Evolutionary conservation across 2,329 filamentous ascomycete species (phyloP).

Genomic region (Trichoderma sp.): DNA sequence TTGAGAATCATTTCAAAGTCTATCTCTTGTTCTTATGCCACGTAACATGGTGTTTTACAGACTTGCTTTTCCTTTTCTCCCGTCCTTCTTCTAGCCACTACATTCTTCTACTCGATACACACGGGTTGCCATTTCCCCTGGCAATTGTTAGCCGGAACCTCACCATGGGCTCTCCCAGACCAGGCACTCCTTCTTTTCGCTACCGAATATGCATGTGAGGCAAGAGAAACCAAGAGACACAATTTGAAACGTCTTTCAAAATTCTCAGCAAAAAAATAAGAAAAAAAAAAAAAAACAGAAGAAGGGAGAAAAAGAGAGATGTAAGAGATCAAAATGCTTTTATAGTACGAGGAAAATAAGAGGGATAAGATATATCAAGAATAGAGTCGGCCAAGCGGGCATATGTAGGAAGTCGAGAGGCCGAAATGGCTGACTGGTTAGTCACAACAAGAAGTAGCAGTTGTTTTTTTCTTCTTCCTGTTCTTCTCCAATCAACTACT

Average conservation of each 20-base stretch:
- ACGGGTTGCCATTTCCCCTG: background rate
- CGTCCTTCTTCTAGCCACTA: background rate
- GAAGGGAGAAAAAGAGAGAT: background rate
- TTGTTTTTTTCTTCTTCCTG: background rate
- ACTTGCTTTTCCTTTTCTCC: background rate
- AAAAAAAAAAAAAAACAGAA: background rate
- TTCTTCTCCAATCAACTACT: constrained; percentile 27
- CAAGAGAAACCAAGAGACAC: background rate
- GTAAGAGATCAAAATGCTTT: background rate
- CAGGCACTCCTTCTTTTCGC: background rate
- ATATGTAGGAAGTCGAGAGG: background rate
- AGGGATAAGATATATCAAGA: background rate
- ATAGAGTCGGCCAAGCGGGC: background rate
- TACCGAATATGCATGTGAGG: background rate
- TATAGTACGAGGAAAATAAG: background rate
- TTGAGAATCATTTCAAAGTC: background rate
- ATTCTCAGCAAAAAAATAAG: background rate
- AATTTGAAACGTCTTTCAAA: background rate
- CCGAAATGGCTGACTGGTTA: background rate
- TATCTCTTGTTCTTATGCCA: background rate
- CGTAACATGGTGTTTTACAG: background rate
- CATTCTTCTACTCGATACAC: constrained; percentile 11
- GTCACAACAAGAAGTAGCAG: background rate
- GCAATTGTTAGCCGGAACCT: constrained; percentile 2
- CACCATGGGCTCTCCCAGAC: background rate